Percentiles rank a stretch among this genome's conserved stretches.
phyloP scores from a whole-genome alignment of 805 yeast genomes.

The Candida xiaguanensis region DNA sequence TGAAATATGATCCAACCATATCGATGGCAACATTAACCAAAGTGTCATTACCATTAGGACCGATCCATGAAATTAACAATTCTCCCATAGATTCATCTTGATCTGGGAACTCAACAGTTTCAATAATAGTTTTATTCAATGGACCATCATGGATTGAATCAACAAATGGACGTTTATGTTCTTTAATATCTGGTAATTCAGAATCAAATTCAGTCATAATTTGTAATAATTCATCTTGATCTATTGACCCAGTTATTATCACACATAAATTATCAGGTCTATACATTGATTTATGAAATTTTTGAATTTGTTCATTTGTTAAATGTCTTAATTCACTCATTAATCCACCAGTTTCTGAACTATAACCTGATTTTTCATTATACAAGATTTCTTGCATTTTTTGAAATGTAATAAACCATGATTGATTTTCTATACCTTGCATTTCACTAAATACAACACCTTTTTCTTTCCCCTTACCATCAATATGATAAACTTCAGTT shows the following conservation, averaged over 20 bases:
- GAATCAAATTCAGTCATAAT: conserved; percentile 61
- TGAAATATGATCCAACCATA: conserved; percentile 66
- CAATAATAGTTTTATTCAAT: conserved; percentile 35
- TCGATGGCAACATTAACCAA: conserved; percentile 65
- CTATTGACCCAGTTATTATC: conserved; percentile 81
- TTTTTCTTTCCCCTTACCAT: conserved; percentile 84
- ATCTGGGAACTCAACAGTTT: conserved; percentile 78
- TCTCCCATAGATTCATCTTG: conserved; percentile 83
- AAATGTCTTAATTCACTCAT: conserved; percentile 71
- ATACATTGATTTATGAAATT: conserved; percentile 70
- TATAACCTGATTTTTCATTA: conserved; percentile 66
- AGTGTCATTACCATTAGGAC: conserved; percentile 58
- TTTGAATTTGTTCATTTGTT: conserved; percentile 67
- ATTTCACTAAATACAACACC: conserved; percentile 97
- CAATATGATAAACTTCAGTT: conserved; percentile 94
- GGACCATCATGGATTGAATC: conserved; percentile 54
- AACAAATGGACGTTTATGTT: conserved; percentile 69
- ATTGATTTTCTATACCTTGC: conserved; percentile 86
- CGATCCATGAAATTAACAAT: conserved; percentile 71
- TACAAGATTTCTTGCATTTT: conserved; percentile 58
- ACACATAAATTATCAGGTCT: conserved; percentile 82
- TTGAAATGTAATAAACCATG: conserved; percentile 62
- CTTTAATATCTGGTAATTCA: conserved; percentile 41
- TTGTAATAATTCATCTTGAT: conserved; percentile 64
- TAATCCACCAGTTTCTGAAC: conserved; percentile 92